Percentiles rank a stretch among this genome's conserved stretches.
Evolutionary conservation across 495 filamentous ascomycete species (phyloP).

Genomic region (Penicillium diatomitis): DNA sequence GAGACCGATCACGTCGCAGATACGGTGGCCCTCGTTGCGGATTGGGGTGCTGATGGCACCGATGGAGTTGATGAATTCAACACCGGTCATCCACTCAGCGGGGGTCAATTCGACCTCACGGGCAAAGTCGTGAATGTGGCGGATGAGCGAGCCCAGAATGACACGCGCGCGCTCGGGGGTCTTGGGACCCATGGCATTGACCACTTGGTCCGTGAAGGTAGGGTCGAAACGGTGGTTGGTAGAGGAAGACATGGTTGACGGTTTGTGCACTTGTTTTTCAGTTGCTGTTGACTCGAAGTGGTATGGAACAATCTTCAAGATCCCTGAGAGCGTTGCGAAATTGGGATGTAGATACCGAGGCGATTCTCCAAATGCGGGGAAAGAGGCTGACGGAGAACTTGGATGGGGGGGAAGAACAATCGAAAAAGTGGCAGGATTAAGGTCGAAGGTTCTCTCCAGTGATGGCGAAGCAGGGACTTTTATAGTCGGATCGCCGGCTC

Average conservation of each 20-base stretch:
- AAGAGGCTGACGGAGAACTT: no score
- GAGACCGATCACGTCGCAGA: slow-evolving; percentile 72
- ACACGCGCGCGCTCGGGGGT: slow-evolving; percentile 57
- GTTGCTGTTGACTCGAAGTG: no score
- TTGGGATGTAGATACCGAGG: no score
- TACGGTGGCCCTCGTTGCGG: slow-evolving; percentile 68
- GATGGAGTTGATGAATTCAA: slow-evolving; percentile 50
- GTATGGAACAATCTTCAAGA: no score
- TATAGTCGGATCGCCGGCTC: no score
- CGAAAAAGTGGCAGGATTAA: no score
- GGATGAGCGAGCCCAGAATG: slow-evolving; percentile 57
- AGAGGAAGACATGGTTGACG: slow-evolving; percentile 25
- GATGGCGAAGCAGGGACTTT: no score
- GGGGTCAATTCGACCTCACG: slow-evolving; percentile 72
- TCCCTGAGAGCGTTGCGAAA: no score
- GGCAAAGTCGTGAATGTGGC: slow-evolving; percentile 75
- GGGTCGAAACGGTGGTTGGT: slow-evolving; percentile 50
- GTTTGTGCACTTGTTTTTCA: background rate
- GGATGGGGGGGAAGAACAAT: no score
- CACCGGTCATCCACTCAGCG: slow-evolving; percentile 73
- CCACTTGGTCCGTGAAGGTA: slow-evolving; percentile 64
- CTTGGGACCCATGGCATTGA: slow-evolving; percentile 69
- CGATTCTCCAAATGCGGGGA: no score
- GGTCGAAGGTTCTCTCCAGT: no score
- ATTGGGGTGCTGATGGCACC: slow-evolving; percentile 48